These are phyloP conservation scores for Amauroascus niger DNA, from an alignment of 2,329 filamentous ascomycete species.

Conservation along the genomic window DNA sequence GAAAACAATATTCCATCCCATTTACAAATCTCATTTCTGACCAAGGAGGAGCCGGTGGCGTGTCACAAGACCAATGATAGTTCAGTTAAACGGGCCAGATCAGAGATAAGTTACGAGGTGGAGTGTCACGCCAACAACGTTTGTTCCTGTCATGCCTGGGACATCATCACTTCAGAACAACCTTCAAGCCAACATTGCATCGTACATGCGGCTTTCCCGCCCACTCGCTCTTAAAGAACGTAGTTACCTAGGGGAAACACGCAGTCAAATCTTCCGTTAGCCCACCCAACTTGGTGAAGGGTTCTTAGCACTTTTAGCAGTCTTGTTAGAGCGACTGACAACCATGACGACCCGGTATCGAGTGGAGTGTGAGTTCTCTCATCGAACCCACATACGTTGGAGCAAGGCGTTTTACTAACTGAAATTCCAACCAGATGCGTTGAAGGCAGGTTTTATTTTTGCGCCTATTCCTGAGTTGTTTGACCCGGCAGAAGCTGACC, in stretches of 20 bases:
- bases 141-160: neutral
- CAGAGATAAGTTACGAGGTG: neutral
- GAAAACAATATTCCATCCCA: no score
- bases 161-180: neutral
- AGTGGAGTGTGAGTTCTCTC: constrained; percentile 57
- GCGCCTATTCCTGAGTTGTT: constrained; percentile 19
- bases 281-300: no score
- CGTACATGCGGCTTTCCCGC: neutral
- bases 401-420: neutral
- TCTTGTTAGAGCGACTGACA: neutral
- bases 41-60: neutral
- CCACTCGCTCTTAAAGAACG: no score
- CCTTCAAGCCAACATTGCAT: neutral
- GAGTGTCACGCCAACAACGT: neutral
- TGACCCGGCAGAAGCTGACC: neutral
- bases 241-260: no score
- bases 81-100: no score
- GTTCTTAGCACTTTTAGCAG: no score
- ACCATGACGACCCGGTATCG: constrained; percentile 42
- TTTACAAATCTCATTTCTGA: no score
- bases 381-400: no score
- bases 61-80: neutral
- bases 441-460: constrained; percentile 42
- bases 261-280: no score
- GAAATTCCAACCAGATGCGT: constrained; percentile 44